Percentiles rank a stretch among this genome's conserved stretches.
phyloP scores from a whole-genome alignment of 2,329 filamentous ascomycete genomes.

The Boeremia exigua region DNA sequence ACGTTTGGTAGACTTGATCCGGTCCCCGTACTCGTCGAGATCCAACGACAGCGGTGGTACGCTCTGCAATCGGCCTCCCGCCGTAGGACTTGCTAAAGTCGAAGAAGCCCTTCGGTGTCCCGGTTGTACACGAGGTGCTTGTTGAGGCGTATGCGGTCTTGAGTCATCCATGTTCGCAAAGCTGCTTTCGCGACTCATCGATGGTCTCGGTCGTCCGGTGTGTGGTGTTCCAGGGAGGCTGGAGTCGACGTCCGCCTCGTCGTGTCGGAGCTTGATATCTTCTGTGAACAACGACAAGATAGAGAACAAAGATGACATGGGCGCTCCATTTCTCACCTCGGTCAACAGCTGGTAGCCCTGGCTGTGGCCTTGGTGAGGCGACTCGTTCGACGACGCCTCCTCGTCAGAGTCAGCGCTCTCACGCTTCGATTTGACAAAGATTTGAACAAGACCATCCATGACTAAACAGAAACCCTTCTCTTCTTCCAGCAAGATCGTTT shows the following conservation, averaged over 20 bases:
- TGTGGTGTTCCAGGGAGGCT: constrained; percentile 39
- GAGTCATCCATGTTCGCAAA: constrained; percentile 41
- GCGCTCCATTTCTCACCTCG: constrained; percentile 95
- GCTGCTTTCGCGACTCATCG: constrained; percentile 36
- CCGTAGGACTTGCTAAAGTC: constrained; percentile 44
- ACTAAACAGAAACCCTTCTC: constrained; percentile 98
- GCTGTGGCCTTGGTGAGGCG: constrained; percentile 66
- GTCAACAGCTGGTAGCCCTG: constrained; percentile 95
- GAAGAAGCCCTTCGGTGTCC: constrained; percentile 37
- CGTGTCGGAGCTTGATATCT: constrained; percentile 79
- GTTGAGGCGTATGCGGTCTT: constrained; percentile 38
- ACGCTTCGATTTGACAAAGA: constrained; percentile 89
- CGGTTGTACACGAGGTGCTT: constrained; percentile 25
- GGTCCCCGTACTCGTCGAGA: constrained; percentile 33
- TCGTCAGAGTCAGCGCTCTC: constrained; percentile 56
- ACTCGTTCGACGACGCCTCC: constrained; percentile 55
- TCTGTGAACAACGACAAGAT: constrained; percentile 97
- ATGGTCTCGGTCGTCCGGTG: constrained; percentile 23
- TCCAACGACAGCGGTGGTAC: constrained; percentile 82
- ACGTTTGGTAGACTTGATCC: constrained; percentile 26
- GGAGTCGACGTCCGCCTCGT: constrained; percentile 61
- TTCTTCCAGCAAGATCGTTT: constrained; percentile 93
- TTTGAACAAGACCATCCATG: constrained; percentile 94
- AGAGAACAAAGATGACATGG: constrained; percentile 98
- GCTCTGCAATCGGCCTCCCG: constrained; percentile 53